phyloP scores from a whole-genome alignment of 2,329 filamentous ascomycete species.

The Calonectria pteridis region DNA sequence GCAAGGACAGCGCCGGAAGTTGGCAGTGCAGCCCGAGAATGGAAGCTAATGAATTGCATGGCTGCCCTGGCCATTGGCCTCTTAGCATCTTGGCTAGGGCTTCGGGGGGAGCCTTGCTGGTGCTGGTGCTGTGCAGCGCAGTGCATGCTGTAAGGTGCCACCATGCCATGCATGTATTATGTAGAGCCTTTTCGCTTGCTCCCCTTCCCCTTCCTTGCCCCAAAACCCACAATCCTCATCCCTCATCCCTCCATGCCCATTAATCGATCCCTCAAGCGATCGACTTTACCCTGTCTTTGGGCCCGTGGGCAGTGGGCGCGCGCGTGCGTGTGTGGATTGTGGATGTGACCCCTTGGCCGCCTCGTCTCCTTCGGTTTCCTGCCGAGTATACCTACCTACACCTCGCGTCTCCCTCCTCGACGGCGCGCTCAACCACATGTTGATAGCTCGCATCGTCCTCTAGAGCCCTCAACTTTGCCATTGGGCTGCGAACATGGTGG shows the following conservation, averaged over 20 bases:
- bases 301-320: slow-evolving; percentile 14
- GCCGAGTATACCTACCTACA: slow-evolving; percentile 7
- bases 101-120: slow-evolving; percentile 6
- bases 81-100: not conserved
- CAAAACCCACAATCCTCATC: slow-evolving; percentile 5
- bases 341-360: slow-evolving; percentile 20
- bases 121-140: not conserved
- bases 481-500: slow-evolving; percentile 41
- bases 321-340: slow-evolving; percentile 23
- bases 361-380: slow-evolving; percentile 1
- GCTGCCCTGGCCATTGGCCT: not conserved
- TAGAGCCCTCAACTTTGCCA: slow-evolving; percentile 33
- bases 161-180: slow-evolving; percentile 14
- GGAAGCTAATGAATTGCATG: slow-evolving; percentile 12
- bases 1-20: not conserved
- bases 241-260: slow-evolving; percentile 10
- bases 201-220: not conserved
- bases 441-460: slow-evolving; percentile 32
- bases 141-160: slow-evolving; percentile 9
- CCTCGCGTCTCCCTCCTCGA: slow-evolving; percentile 3
- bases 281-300: slow-evolving; percentile 13
- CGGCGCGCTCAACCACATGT: slow-evolving; percentile 21
- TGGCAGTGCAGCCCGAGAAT: not conserved
- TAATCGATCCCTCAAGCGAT: slow-evolving; percentile 11
- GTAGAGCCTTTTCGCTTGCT: slow-evolving; percentile 1